Conservation (phyloP, 495 filamentous ascomycete species). For the Lindgomyces ingoldianus region DNA sequence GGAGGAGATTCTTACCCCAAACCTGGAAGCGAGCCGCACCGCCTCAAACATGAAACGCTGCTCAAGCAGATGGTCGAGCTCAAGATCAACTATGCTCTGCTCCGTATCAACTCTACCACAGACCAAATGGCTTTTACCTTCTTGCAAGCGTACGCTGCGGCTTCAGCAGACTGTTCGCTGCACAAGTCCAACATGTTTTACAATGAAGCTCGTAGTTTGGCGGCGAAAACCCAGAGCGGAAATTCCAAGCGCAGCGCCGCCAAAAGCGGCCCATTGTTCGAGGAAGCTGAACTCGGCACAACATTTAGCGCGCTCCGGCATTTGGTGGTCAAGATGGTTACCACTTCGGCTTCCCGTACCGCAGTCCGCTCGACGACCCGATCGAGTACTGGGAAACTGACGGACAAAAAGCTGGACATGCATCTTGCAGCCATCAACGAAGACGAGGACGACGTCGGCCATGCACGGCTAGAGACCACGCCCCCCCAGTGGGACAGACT, state of each 20-base stretch:
- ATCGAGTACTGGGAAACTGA: background rate
- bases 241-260: background rate
- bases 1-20: slow-evolving; percentile 32
- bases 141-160: slow-evolving; percentile 35
- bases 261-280: slow-evolving; percentile 29
- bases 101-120: slow-evolving; percentile 42
- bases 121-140: slow-evolving; percentile 43
- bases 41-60: slow-evolving; percentile 39
- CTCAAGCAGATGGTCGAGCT: slow-evolving; percentile 39
- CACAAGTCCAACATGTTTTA: slow-evolving; percentile 36
- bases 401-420: background rate
- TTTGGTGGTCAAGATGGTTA: slow-evolving; percentile 44
- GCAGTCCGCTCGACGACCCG: slow-evolving; percentile 29
- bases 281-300: slow-evolving; percentile 43
- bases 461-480: slow-evolving; percentile 25
- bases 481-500: slow-evolving; percentile 38
- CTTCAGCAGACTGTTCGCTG: slow-evolving; percentile 25
- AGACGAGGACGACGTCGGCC: background rate
- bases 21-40: slow-evolving; percentile 44
- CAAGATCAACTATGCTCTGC: slow-evolving; percentile 46
- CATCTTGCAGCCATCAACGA: background rate
- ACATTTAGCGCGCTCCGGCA: slow-evolving; percentile 38
- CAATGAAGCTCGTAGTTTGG: background rate
- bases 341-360: slow-evolving; percentile 43
- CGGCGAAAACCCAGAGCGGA: background rate